Evolutionary conservation across 768 basidiomycete species (phyloP).

Genomic region (Boletus rubescentipes): DNA sequence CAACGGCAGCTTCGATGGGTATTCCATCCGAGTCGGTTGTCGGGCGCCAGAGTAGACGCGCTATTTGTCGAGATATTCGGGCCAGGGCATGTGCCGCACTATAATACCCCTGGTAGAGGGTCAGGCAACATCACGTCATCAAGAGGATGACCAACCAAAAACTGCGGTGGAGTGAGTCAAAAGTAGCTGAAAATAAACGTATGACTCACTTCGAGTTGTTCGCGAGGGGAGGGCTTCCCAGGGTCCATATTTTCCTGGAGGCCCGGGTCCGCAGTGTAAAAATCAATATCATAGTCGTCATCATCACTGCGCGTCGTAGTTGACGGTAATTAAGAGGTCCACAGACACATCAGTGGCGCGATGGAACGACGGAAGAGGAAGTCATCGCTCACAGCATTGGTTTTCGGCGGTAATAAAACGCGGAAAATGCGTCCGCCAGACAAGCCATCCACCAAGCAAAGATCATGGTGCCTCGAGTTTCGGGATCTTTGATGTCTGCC

Average conservation of each 20-base stretch:
- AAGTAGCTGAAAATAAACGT: background rate
- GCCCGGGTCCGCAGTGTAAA: slow-evolving; percentile 73
- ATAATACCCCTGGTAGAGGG: slow-evolving; percentile 67
- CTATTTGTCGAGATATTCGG: slow-evolving; percentile 78
- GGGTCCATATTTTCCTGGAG: slow-evolving; percentile 47
- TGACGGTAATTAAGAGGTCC: slow-evolving; percentile 24
- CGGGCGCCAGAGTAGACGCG: slow-evolving; percentile 78
- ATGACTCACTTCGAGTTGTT: slow-evolving; percentile 70
- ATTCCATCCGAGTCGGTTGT: slow-evolving; percentile 76
- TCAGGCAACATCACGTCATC: slow-evolving; percentile 10
- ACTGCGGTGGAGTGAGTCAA: slow-evolving; percentile 39
- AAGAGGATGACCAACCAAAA: slow-evolving; percentile 53
- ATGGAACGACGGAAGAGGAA: slow-evolving; percentile 1
- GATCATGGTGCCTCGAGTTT: slow-evolving; percentile 79
- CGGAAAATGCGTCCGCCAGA: slow-evolving; percentile 77
- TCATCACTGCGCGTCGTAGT: slow-evolving; percentile 53
- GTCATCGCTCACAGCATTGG: slow-evolving; percentile 58
- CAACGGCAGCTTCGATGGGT: slow-evolving; percentile 59
- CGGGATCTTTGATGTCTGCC: slow-evolving; percentile 68
- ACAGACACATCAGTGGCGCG: slow-evolving; percentile 8
- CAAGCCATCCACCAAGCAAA: slow-evolving; percentile 96
- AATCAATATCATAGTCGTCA: slow-evolving; percentile 88
- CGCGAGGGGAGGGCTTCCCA: slow-evolving; percentile 62
- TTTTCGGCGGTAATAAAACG: slow-evolving; percentile 83
- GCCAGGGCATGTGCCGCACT: slow-evolving; percentile 82